Conservation (phyloP, 2,329 filamentous ascomycete genomes). For the Massarina eburnea region DNA sequence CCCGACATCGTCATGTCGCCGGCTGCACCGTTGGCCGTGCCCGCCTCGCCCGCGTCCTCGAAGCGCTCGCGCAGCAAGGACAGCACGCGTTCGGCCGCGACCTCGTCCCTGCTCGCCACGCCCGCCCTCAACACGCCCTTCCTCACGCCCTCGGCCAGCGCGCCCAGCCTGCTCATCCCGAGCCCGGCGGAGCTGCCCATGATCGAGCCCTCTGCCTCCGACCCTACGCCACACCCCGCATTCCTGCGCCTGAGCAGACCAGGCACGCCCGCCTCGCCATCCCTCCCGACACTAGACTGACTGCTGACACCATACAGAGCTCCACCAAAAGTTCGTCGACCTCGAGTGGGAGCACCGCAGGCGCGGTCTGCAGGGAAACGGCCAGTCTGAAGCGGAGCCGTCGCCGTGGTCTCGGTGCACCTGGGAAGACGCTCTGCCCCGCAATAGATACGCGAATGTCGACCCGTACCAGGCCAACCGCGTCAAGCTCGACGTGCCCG, state of each 20-base stretch:
- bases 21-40: constrained; percentile 28
- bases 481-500: constrained; percentile 75
- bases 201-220: constrained; percentile 15
- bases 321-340: constrained; percentile 62
- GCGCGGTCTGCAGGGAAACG: constrained; percentile 52
- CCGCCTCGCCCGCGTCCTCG: constrained; percentile 38
- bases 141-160: constrained; percentile 32
- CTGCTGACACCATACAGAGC: constrained; percentile 47
- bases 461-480: constrained; percentile 88
- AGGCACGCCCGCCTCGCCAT: constrained; percentile 48
- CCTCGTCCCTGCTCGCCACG: constrained; percentile 28
- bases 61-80: constrained; percentile 45
- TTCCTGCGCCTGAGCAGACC: constrained; percentile 55
- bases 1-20: constrained; percentile 6
- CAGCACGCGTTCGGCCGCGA: constrained; percentile 35
- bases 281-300: background rate
- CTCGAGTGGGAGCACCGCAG: constrained; percentile 62
- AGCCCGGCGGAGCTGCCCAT: constrained; percentile 4
- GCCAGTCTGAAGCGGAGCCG: constrained; percentile 39
- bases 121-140: constrained; percentile 26
- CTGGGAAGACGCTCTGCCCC: constrained; percentile 57
- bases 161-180: constrained; percentile 35
- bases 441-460: constrained; percentile 89
- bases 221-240: constrained; percentile 47
- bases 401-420: constrained; percentile 62